These are phyloP conservation scores for Orbilia blumenaviensis DNA, from an alignment of 2,329 filamentous ascomycete species.

Conservation along the genomic window DNA sequence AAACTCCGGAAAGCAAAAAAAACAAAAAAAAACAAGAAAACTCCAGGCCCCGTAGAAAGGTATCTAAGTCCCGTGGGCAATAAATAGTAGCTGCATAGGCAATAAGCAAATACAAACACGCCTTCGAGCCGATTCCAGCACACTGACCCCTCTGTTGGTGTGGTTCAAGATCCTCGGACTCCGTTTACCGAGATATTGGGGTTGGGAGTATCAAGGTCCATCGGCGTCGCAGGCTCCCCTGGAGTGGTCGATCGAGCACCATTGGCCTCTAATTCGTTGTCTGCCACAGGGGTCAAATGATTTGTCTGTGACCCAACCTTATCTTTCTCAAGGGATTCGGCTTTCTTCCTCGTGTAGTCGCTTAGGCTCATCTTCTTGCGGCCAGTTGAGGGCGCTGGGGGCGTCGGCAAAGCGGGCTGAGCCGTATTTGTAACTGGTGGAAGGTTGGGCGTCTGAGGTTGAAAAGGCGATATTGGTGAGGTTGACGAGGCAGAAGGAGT, in stretches of 20 bases:
- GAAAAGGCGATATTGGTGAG: constrained; percentile 26
- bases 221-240: constrained; percentile 1
- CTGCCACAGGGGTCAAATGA: constrained; percentile 3
- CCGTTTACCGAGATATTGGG: constrained; percentile 11
- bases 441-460: constrained; percentile 13
- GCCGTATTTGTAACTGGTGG: not conserved
- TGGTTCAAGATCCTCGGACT: constrained; percentile 6
- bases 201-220: constrained; percentile 48
- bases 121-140: not conserved
- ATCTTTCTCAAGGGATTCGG: constrained; percentile 42
- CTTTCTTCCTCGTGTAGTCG: constrained; percentile 42
- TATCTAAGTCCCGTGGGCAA: constrained; percentile 49
- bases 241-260: not conserved
- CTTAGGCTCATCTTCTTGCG: constrained; percentile 45
- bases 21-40: constrained; percentile 16
- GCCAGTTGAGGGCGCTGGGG: constrained; percentile 13
- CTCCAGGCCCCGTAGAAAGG: constrained; percentile 46
- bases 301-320: constrained; percentile 3
- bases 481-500: constrained; percentile 18
- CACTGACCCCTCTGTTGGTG: not conserved
- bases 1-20: constrained; percentile 1
- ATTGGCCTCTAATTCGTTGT: constrained; percentile 24
- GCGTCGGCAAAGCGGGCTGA: constrained; percentile 10
- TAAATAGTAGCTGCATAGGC: constrained; percentile 27
- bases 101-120: constrained; percentile 20